Percentiles rank a stretch among this genome's conserved stretches.
phyloP scores from a whole-genome alignment of 306 rosid species.

The Cucumis hystrix region DNA sequence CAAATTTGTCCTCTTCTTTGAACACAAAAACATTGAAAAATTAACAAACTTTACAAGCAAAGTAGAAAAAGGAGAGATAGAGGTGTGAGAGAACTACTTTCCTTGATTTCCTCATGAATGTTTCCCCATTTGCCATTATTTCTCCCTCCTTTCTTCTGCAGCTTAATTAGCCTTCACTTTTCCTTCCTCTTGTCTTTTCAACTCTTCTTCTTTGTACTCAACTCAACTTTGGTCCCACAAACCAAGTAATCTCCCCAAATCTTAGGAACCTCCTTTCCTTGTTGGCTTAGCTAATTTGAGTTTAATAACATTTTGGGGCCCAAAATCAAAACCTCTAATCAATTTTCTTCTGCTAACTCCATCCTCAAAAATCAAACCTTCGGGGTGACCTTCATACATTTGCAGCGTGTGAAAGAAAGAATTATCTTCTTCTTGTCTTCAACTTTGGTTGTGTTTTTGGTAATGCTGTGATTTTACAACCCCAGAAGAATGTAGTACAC shows the following conservation, averaged over 20 bases:
- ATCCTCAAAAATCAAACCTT: neutral
- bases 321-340: too few species aligned
- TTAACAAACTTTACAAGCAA: neutral
- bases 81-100: neutral
- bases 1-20: neutral
- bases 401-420: neutral
- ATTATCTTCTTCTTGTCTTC: neutral
- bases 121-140: neutral
- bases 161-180: neutral
- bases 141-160: neutral
- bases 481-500: conserved; percentile 33
- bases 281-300: neutral
- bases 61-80: neutral
- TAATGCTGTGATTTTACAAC: conserved; percentile 12
- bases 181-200: neutral
- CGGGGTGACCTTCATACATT: neutral
- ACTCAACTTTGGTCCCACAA: neutral
- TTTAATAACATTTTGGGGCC: too few species aligned
- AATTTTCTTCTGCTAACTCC: neutral
- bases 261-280: neutral
- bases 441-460: neutral
- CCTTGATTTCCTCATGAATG: conserved; percentile 2
- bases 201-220: neutral
- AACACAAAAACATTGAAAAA: neutral
- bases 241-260: neutral